These are phyloP conservation scores for Microcyclospora pomicola DNA, from an alignment of 2,329 filamentous ascomycete genomes.

Conservation along the genomic window DNA sequence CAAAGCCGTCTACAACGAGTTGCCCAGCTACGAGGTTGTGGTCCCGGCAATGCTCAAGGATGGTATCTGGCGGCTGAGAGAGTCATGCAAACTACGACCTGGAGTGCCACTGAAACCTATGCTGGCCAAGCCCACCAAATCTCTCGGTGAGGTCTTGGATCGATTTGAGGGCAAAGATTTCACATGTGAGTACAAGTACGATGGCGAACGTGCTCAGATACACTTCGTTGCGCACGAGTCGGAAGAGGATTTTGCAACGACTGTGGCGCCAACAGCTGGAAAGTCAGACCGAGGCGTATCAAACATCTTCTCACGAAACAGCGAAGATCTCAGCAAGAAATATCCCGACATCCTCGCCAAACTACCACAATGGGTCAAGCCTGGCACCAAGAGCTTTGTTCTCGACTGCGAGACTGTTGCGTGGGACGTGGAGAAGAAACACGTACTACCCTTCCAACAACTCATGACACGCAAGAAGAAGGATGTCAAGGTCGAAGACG, in stretches of 20 bases:
- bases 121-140: slow-evolving; percentile 96
- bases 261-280: slow-evolving; percentile 42
- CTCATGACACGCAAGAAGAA: slow-evolving; percentile 97
- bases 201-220: slow-evolving; percentile 95
- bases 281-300: slow-evolving; percentile 62
- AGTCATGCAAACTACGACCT: slow-evolving; percentile 80
- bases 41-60: slow-evolving; percentile 78
- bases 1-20: slow-evolving; percentile 75
- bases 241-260: slow-evolving; percentile 52
- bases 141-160: slow-evolving; percentile 92
- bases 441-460: slow-evolving; percentile 92
- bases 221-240: slow-evolving; percentile 85
- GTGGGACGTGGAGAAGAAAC: slow-evolving; percentile 91
- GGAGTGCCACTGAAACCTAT: slow-evolving; percentile 95
- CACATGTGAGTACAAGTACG: slow-evolving; percentile 98
- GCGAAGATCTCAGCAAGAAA: slow-evolving; percentile 91
- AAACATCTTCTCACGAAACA: slow-evolving; percentile 94
- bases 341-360: slow-evolving; percentile 91
- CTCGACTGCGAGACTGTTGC: slow-evolving; percentile 97
- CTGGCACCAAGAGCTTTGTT: slow-evolving; percentile 84
- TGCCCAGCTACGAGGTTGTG: slow-evolving; percentile 91
- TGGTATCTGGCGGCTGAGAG: slow-evolving; percentile 68
- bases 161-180: slow-evolving; percentile 92
- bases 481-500: slow-evolving; percentile 87
- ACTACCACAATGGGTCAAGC: slow-evolving; percentile 76